A percentile compares a stretch with the other conserved stretches of the same genome.
Evolutionary conservation across 108 stramenopile genomes (phyloP).

Genomic region (Fistulifera solaris): DNA sequence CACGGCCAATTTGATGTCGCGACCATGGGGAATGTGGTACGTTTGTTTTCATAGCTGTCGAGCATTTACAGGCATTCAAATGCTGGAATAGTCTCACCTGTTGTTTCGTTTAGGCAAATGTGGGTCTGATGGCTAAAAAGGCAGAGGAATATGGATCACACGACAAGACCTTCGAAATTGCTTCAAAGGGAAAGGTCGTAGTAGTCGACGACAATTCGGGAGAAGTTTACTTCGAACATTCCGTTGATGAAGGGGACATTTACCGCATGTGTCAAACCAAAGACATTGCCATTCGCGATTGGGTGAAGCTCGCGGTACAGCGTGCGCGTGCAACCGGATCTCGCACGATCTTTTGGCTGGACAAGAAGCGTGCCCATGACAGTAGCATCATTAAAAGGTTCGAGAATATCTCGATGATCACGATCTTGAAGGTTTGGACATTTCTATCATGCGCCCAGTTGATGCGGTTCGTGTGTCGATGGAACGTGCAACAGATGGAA

Average conservation of each 20-base stretch:
- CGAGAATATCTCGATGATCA: constrained; percentile 78
- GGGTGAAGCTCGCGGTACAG: constrained; percentile 82
- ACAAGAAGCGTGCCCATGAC: constrained; percentile 86
- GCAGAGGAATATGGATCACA: constrained; percentile 93
- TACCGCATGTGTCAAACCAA: constrained; percentile 94
- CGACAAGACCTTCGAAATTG: constrained; percentile 87
- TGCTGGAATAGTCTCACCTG: not conserved
- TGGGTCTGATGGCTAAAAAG: constrained; percentile 80
- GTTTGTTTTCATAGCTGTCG: constrained; percentile 1
- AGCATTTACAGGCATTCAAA: not conserved
- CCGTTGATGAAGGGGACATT: constrained; percentile 81
- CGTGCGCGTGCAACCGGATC: constrained; percentile 72
- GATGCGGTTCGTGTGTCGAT: constrained; percentile 78
- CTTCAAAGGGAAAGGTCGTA: constrained; percentile 51
- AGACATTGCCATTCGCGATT: constrained; percentile 86
- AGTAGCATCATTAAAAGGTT: constrained; percentile 76
- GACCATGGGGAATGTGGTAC: constrained; percentile 39
- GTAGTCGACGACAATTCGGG: constrained; percentile 70
- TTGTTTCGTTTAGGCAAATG: constrained; percentile 3
- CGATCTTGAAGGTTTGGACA: constrained; percentile 77
- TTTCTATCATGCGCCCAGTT: constrained; percentile 84
- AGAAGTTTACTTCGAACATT: constrained; percentile 69
- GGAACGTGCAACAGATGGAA: constrained; percentile 80
- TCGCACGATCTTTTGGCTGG: constrained; percentile 88
- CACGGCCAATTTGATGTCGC: constrained; percentile 87